Evolutionary conservation across 192 early-diverging fungal species (phyloP), one percentile per base, ranked within the genome.

Genomic region (Backusella australiensis): DNA sequence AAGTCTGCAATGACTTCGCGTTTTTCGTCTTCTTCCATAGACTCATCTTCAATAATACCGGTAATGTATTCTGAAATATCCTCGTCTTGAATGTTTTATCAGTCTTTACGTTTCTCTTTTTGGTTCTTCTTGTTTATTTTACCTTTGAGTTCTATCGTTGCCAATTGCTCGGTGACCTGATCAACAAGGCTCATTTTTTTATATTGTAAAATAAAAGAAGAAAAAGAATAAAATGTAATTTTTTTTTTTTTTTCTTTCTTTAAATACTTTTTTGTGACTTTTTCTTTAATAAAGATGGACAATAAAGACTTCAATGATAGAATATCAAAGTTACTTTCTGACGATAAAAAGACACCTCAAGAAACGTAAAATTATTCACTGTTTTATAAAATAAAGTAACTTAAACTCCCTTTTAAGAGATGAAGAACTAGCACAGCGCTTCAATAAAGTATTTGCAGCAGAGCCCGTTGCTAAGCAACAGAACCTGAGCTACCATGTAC

Each of bases 1-100:
- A 91, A 91, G 75, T 92, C 93, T 23, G 81, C 66, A n/a, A 94
- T 89, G 41, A 89, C 90, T 69, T 91, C 91, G 17, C 81, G 79
- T 70, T 90, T 90, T 69, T 94, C 93, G 32, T 89, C 85, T 32
- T 88, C 88, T 41, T 87, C 86, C 70, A 92, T 84, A 8, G 85
- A 83, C 38, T 91, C 91, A 46, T 94, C 90, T 19, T 85, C 78
- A 0, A 88, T 85, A 38, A 94, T 86, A 53, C 91, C 89, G 26
- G 84, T 82, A 70, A 93, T 89, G 78, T 93, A 94, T 67, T 93
- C 92, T 6, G 80, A 68, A 19, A 81, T 81, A 52, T 81, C 80
- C 17, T 74, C 67, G 56, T 81, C 80, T 81, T 34, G 23, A 0
- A 9, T 2, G 34, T 8, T 69, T 2, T 32, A 17, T 63, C 12